These are phyloP conservation scores for Heritiera littoralis DNA, from an alignment of 345 rosid species.

Conservation along the genomic window DNA sequence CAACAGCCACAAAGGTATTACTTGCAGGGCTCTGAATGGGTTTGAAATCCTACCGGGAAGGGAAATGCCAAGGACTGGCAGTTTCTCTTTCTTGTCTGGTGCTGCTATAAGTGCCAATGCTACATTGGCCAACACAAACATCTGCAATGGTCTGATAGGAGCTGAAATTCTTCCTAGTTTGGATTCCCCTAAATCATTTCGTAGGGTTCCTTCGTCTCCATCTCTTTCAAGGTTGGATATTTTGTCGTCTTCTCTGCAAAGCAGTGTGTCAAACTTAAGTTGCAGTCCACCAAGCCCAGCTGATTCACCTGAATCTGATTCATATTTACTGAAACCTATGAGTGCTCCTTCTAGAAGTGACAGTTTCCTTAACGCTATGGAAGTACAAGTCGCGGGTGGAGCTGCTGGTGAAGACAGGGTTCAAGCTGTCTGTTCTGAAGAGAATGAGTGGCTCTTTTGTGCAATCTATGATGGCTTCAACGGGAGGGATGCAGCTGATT, in stretches of 20 bases:
- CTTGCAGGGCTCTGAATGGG: conserved; percentile 34
- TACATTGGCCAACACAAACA: conserved; percentile 89
- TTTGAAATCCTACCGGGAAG: conserved; percentile 40
- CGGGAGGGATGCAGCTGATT: conserved; percentile 99
- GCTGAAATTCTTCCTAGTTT: conserved; percentile 81
- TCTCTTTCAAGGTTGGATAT: conserved; percentile 75
- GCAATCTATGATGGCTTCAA: conserved; percentile 94
- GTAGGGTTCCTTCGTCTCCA: conserved; percentile 77
- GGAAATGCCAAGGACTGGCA: conserved; percentile 56
- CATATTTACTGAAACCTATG: conserved; percentile 49
- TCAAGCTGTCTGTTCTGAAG: conserved; percentile 98
- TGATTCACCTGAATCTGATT: conserved; percentile 64
- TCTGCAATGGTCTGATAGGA: conserved; percentile 87
- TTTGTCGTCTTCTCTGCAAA: conserved; percentile 84
- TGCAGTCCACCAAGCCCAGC: conserved; percentile 71
- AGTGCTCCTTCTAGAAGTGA: conserved; percentile 71
- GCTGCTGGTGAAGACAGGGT: conserved; percentile 99
- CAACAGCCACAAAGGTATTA: conserved; percentile 33
- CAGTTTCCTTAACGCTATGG: conserved; percentile 66
- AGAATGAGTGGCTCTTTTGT: conserved; percentile 89
- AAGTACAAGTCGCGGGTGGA: conserved; percentile 96
- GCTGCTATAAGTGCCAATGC: conserved; percentile 97
- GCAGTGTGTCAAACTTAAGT: conserved; percentile 74
- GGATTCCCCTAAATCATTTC: conserved; percentile 89
- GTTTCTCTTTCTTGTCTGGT: conserved; percentile 95